Percentiles rank a stretch among this genome's conserved stretches.
phyloP scores from a whole-genome alignment of 192 early-diverging fungal genomes.

The Mortierella alpina region DNA sequence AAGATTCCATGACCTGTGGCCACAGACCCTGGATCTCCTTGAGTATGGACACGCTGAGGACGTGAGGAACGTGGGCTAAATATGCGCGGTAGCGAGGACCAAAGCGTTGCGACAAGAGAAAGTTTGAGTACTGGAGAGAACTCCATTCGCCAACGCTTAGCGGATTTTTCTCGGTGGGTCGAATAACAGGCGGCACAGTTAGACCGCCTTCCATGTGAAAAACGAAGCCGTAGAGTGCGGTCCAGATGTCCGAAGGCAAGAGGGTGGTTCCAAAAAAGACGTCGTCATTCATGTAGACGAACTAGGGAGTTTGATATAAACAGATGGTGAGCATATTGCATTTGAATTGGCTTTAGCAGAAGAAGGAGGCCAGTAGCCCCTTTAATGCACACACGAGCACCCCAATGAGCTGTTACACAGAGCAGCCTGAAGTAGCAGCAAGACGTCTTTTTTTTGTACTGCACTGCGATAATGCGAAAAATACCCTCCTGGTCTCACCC shows the following conservation, averaged over 20 bases:
- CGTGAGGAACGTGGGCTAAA: conserved; percentile 48
- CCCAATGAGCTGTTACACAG: too few relatives aligned
- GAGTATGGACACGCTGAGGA: conserved; percentile 52
- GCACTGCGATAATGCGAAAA: too few relatives aligned
- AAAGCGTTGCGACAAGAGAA: conserved; percentile 51
- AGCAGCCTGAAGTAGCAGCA: too few relatives aligned
- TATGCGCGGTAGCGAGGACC: conserved; percentile 52
- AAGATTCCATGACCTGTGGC: conserved; percentile 35
- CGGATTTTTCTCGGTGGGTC: conserved; percentile 16
- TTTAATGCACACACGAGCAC: neutral
- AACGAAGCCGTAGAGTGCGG: conserved; percentile 54
- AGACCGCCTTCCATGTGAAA: conserved; percentile 50
- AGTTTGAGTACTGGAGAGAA: conserved; percentile 54
- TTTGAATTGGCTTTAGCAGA: neutral
- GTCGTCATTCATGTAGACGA: conserved; percentile 61
- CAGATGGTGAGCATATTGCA: neutral
- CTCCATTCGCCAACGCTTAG: conserved; percentile 51
- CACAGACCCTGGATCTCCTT: conserved; percentile 46
- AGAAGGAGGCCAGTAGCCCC: too few relatives aligned
- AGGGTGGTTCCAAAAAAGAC: conserved; percentile 41
- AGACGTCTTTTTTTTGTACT: too few relatives aligned
- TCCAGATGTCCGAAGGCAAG: conserved; percentile 50
- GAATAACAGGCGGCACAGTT: conserved; percentile 26
- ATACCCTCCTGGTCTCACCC: neutral
- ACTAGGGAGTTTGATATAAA: conserved; percentile 6